Base-by-base conservation (phyloP, 176 grass and related monocot genomes). In the Thalia dealbata region DNA sequence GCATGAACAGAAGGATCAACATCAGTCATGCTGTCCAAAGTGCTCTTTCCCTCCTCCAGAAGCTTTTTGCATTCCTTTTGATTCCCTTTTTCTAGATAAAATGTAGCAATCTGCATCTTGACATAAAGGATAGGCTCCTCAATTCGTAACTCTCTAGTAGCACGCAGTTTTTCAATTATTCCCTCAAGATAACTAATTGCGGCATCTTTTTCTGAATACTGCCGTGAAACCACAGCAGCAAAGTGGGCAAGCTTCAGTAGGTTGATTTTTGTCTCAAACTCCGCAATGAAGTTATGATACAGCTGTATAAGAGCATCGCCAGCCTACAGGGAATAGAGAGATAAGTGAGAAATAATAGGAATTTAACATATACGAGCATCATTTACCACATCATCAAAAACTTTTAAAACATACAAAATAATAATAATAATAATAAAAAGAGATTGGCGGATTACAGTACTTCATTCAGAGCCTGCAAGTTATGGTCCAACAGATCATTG, bases 251-350 rank as follows among this genome's bases (percentile, higher is more conserved):
- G 88, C 71, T 96, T 96, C 38, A 96, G 76, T 35, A 86, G 82
- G 72, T 96, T 96, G 24, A 96, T 91, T 75, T 96, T 91, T 43
- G 86, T 96, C 80, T 96, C 91, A 10, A 96, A 96, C 38, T 91
- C 91, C 6, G 88, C 76, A 73, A 96, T 96, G 77, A 96, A 96
- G 52, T 96, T 91, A 81, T 75, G 82, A 82, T 96, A 96, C 38
- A 96, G 88, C 50, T 96, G 83, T 80, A 96, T 96, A 79, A 96
- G 80, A 69, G 83, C 85, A 76, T 96, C 88, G 7, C 88, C 88
- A 7, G 88, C 80, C 91, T 96, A 38, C 4, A 38, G 32, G 38
- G 73, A 71, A 79, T 24, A 70, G 69, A 7, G 69, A 71, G 32
- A 38, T 38, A 38, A 28, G 61, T 22, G 64, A 1, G 50, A 52